A percentile compares a stretch with the other conserved stretches of the same genome.
Evolutionary conservation across 2,329 filamentous ascomycete species (phyloP).

Genomic region (Stachybotrys chlorohalonatus): DNA sequence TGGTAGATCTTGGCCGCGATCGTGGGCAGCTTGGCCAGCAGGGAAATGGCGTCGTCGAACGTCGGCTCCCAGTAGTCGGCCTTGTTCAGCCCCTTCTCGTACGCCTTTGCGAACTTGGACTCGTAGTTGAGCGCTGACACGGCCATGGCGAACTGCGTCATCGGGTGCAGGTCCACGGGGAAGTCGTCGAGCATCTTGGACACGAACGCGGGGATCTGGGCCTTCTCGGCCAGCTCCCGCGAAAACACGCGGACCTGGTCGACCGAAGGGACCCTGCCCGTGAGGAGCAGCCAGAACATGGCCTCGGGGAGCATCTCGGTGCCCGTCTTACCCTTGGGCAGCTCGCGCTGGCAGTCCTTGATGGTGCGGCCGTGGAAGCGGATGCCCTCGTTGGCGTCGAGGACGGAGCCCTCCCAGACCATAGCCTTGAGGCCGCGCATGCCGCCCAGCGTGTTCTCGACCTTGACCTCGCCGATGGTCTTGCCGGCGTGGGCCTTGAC

Average conservation of each 20-base stretch:
- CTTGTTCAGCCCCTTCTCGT: constrained; percentile 86
- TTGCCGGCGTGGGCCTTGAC: constrained; percentile 81
- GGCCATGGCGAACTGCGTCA: constrained; percentile 95
- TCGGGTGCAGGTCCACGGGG: constrained; percentile 85
- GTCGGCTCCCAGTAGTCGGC: constrained; percentile 98
- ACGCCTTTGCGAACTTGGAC: constrained; percentile 86
- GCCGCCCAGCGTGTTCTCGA: constrained; percentile 88
- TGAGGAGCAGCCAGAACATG: constrained; percentile 99
- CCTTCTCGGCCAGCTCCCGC: constrained; percentile 78
- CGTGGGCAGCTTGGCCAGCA: constrained; percentile 92
- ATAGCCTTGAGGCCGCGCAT: constrained; percentile 98
- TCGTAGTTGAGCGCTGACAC: constrained; percentile 95
- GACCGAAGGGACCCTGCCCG: constrained; percentile 79
- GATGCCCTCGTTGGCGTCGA: constrained; percentile 95
- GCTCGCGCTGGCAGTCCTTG: constrained; percentile 90
- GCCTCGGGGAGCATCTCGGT: constrained; percentile 97
- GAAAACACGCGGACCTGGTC: constrained; percentile 76
- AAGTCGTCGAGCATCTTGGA: constrained; percentile 83
- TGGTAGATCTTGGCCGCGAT: constrained; percentile 98
- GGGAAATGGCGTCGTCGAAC: constrained; percentile 88
- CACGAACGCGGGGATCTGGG: constrained; percentile 72
- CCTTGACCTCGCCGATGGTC: constrained; percentile 83
- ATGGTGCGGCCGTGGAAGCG: constrained; percentile 97
- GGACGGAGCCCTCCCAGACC: constrained; percentile 97
- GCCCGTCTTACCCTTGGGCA: constrained; percentile 85